Conservation (phyloP, 371 early-diverging fungal genomes). For the Mycotypha africana region DNA sequence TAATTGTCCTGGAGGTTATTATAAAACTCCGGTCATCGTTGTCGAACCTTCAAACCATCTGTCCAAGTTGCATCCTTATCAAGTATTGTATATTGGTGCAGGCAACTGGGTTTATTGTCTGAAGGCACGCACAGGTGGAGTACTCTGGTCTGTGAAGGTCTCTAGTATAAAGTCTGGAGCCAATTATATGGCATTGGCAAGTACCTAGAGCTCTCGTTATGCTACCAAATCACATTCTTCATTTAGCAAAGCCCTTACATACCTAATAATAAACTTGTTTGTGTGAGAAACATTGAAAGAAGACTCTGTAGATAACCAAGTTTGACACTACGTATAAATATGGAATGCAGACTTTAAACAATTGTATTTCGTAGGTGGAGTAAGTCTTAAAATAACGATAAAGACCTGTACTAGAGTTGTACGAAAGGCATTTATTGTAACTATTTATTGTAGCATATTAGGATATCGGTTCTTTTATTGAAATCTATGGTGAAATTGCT, state of each 20-base stretch:
- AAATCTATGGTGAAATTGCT: too few relatives aligned
- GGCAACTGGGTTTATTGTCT: conserved; percentile 23
- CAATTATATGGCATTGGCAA: conserved; percentile 20
- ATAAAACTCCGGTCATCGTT: conserved; percentile 17
- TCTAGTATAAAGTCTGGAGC: conserved; percentile 11
- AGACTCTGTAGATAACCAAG: too few relatives aligned
- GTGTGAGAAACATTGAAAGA: too few relatives aligned
- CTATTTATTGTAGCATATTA: too few relatives aligned
- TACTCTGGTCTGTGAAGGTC: conserved; percentile 13
- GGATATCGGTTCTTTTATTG: too few relatives aligned
- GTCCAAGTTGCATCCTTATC: conserved; percentile 1
- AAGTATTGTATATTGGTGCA: conserved; percentile 17
- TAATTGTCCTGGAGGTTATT: conserved; percentile 24
- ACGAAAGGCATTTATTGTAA: too few relatives aligned
- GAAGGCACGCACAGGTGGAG: conserved; percentile 12
- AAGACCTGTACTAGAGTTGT: too few relatives aligned
- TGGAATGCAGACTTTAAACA: too few relatives aligned
- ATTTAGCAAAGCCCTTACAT: conserved; percentile 20
- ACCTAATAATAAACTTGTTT: too few relatives aligned
- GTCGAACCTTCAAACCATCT: conserved; percentile 13
- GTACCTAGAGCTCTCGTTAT: conserved; percentile 21
- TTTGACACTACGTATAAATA: too few relatives aligned
- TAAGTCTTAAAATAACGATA: too few relatives aligned
- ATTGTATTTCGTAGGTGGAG: too few relatives aligned
- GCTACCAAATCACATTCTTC: conserved; percentile 21